Conservation (phyloP, 163 green algal species). For the Coccomyxa subellipsoidea region DNA sequence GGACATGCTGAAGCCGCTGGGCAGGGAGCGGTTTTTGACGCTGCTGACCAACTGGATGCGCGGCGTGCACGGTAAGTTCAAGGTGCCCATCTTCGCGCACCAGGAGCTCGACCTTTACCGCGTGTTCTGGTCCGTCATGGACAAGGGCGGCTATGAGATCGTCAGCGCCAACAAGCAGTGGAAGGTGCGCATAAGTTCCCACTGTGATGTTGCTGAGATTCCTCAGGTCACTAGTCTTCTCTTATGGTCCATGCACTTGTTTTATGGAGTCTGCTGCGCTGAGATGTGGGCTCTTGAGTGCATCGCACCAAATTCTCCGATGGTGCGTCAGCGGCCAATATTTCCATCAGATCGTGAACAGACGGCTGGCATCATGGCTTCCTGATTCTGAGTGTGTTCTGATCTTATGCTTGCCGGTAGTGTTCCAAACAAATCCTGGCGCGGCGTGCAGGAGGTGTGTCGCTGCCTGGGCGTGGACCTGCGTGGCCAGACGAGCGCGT, state of each 20-base stretch:
- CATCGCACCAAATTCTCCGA: too few relatives aligned
- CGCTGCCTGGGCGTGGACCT: slow-evolving; percentile 54
- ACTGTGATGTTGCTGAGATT: background rate
- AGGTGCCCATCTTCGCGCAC: slow-evolving; percentile 64
- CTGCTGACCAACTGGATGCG: slow-evolving; percentile 54
- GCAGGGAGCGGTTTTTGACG: slow-evolving; percentile 31
- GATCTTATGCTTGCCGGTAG: too few relatives aligned
- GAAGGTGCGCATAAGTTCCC: slow-evolving; percentile 38
- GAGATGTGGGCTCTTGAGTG: too few relatives aligned
- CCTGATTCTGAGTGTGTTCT: too few relatives aligned
- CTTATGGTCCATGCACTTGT: too few relatives aligned
- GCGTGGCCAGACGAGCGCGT: slow-evolving; percentile 60
- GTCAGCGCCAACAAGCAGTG: slow-evolving; percentile 62
- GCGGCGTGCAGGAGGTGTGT: slow-evolving; percentile 35
- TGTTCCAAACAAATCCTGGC: too few relatives aligned
- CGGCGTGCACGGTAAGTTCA: slow-evolving; percentile 52
- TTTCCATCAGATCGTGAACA: too few relatives aligned
- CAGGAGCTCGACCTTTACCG: slow-evolving; percentile 58
- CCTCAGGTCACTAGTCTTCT: too few relatives aligned
- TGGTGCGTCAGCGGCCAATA: too few relatives aligned
- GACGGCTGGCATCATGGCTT: too few relatives aligned
- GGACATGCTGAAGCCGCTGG: slow-evolving; percentile 35
- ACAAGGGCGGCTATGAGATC: slow-evolving; percentile 54
- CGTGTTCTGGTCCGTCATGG: slow-evolving; percentile 61
- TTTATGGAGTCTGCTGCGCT: too few relatives aligned